phyloP scores from a whole-genome alignment of 441 rosid species.

The Hura crepitans region DNA sequence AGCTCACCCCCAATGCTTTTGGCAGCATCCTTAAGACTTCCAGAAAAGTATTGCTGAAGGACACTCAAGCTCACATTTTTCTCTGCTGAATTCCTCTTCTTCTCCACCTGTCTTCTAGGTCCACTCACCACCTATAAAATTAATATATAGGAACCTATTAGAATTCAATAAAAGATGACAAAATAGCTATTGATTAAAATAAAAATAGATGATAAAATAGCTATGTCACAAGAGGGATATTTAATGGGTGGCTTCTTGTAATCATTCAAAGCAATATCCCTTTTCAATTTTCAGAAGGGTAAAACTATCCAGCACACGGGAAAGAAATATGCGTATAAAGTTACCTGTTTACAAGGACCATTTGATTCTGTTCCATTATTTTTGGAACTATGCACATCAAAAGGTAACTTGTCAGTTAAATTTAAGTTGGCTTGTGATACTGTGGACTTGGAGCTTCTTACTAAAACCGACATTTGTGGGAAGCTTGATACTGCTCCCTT shows the following conservation, averaged over 20 bases:
- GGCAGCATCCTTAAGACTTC: conserved; percentile 96
- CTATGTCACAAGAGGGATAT: not conserved
- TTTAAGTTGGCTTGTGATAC: conserved; percentile 33
- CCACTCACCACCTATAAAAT: conserved; percentile 36
- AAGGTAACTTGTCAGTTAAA: conserved; percentile 29
- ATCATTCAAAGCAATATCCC: not conserved
- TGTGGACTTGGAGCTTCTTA: conserved; percentile 37
- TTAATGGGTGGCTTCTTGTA: not conserved
- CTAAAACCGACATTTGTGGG: conserved; percentile 26
- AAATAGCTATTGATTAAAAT: not conserved
- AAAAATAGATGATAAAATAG: no score
- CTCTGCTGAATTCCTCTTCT: conserved; percentile 67
- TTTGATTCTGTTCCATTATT: conserved; percentile 36
- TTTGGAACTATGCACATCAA: conserved; percentile 31
- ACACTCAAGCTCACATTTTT: conserved; percentile 81
- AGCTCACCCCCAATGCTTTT: conserved; percentile 88
- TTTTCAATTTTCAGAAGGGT: not conserved
- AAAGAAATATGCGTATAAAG: not conserved
- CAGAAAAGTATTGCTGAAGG: conserved; percentile 87
- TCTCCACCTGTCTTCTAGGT: conserved; percentile 48
- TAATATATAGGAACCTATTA: not conserved
- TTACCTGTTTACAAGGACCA: conserved; percentile 49
- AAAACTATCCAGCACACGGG: conserved; percentile 19
- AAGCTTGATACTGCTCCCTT: conserved; percentile 33
- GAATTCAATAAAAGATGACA: conserved; percentile 9